Conservation (phyloP, 768 basidiomycete species). For the Agrocybe praecox region DNA sequence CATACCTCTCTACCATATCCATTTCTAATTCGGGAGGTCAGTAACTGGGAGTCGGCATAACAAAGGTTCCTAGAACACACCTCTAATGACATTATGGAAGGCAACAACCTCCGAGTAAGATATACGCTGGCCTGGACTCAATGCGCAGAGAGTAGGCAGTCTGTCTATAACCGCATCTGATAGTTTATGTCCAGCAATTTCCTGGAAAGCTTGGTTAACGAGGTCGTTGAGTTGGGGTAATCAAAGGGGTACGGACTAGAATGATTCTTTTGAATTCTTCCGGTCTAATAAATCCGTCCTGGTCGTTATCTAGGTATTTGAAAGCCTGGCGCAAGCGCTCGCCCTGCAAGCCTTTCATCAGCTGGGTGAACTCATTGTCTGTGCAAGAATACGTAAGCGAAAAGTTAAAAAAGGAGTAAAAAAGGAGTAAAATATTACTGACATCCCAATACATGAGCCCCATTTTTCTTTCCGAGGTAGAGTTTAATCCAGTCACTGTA, state of each 20-base stretch:
- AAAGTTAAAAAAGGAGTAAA: too few relatives aligned
- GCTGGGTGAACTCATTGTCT: conserved; percentile 97
- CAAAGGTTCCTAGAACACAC: conserved; percentile 39
- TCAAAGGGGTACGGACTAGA: conserved; percentile 54
- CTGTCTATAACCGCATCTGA: conserved; percentile 92
- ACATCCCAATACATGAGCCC: conserved; percentile 91
- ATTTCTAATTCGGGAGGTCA: conserved; percentile 58
- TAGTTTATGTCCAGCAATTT: conserved; percentile 96
- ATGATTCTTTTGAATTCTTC: conserved; percentile 96
- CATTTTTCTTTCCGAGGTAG: conserved; percentile 93
- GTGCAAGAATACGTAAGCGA: conserved; percentile 1
- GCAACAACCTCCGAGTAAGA: conserved; percentile 96
- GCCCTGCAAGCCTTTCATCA: conserved; percentile 98
- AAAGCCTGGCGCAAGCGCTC: conserved; percentile 97
- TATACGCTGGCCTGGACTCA: conserved; percentile 88
- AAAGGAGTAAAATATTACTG: conserved; percentile 30
- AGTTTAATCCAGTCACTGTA: conserved; percentile 92
- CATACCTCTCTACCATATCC: conserved; percentile 93
- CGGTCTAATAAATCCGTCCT: conserved; percentile 92
- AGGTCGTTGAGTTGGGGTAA: background rate
- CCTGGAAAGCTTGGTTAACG: conserved; percentile 44
- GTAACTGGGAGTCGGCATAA: background rate
- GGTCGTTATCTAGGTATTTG: conserved; percentile 85
- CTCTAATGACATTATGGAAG: conserved; percentile 95
- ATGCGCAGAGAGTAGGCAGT: conserved; percentile 88